Percentiles rank a stretch among this genome's conserved stretches.
phyloP scores from a whole-genome alignment of 1,139 yeast genomes.

The Diutina mesorugosa region DNA sequence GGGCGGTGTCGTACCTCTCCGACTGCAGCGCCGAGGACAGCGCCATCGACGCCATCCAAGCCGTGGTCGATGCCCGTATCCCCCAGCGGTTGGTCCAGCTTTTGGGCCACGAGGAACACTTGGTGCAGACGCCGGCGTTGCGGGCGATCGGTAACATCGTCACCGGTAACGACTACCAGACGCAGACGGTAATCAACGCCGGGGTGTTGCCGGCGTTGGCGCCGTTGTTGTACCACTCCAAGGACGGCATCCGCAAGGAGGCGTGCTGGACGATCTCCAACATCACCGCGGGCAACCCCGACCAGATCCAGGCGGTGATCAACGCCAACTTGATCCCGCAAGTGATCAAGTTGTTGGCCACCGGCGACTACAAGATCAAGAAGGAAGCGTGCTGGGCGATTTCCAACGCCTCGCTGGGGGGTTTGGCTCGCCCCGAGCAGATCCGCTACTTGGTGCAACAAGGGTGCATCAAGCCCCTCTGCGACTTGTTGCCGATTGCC shows the following conservation, averaged over 20 bases:
- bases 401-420: conserved; percentile 95
- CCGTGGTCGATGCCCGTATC: conserved; percentile 91
- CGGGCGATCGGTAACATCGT: conserved; percentile 97
- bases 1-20: conserved; percentile 93
- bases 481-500: conserved; percentile 79
- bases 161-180: conserved; percentile 91
- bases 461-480: conserved; percentile 94
- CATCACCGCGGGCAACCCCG: conserved; percentile 92
- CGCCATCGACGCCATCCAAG: conserved; percentile 84
- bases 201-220: conserved; percentile 84
- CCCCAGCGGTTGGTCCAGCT: conserved; percentile 90
- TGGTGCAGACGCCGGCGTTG: conserved; percentile 93
- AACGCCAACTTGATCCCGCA: conserved; percentile 92
- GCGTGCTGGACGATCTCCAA: conserved; percentile 98
- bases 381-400: conserved; percentile 99
- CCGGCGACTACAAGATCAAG: conserved; percentile 90
- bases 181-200: conserved; percentile 87
- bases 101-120: conserved; percentile 67
- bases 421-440: conserved; percentile 83
- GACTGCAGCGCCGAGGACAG: conserved; percentile 94
- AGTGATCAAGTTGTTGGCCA: conserved; percentile 63
- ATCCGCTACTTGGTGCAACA: conserved; percentile 84
- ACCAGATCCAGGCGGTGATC: conserved; percentile 93
- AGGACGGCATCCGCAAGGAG: conserved; percentile 90
- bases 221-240: conserved; percentile 68